These are phyloP conservation scores for Candida manassasensis DNA, from an alignment of 805 yeast genomes.

Conservation along the genomic window DNA sequence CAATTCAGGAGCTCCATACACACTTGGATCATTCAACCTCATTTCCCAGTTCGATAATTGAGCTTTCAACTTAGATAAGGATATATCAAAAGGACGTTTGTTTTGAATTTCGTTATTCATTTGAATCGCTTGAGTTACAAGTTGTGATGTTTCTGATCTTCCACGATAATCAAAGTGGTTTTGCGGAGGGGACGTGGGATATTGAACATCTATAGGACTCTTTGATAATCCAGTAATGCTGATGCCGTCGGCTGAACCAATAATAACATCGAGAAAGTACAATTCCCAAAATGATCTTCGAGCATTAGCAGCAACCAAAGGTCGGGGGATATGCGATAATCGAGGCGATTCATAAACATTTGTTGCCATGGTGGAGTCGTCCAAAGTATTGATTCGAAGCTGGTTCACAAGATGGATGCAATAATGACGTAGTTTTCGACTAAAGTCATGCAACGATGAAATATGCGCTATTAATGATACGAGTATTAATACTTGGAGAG, in stretches of 20 bases:
- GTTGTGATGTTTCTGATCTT: constrained; percentile 14
- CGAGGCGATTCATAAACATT: constrained; percentile 12
- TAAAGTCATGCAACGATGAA: constrained; percentile 46
- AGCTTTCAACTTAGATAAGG: constrained; percentile 37
- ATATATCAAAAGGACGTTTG: constrained; percentile 31
- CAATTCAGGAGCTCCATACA: constrained; percentile 20
- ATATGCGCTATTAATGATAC: constrained; percentile 44
- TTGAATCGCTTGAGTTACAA: constrained; percentile 30
- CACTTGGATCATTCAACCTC: constrained; percentile 25
- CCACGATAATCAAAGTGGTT: constrained; percentile 36
- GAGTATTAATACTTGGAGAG: constrained; percentile 39
- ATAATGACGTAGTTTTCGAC: constrained; percentile 38
- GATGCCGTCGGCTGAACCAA: constrained; percentile 51
- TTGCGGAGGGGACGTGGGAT: constrained; percentile 34
- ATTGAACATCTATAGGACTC: constrained; percentile 29
- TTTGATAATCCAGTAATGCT: constrained; percentile 30
- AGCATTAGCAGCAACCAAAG: constrained; percentile 22
- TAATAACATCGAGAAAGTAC: constrained; percentile 46
- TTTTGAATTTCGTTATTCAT: constrained; percentile 43
- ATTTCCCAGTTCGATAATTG: constrained; percentile 49
- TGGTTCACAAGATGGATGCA: constrained; percentile 35
- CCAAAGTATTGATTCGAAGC: constrained; percentile 37
- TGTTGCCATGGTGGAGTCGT: constrained; percentile 12
- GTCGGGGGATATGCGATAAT: constrained; percentile 10
- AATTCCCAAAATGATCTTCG: constrained; percentile 51